phyloP scores from a whole-genome alignment of 2,329 filamentous ascomycete species.

The Sarocladiaceae sp. region DNA sequence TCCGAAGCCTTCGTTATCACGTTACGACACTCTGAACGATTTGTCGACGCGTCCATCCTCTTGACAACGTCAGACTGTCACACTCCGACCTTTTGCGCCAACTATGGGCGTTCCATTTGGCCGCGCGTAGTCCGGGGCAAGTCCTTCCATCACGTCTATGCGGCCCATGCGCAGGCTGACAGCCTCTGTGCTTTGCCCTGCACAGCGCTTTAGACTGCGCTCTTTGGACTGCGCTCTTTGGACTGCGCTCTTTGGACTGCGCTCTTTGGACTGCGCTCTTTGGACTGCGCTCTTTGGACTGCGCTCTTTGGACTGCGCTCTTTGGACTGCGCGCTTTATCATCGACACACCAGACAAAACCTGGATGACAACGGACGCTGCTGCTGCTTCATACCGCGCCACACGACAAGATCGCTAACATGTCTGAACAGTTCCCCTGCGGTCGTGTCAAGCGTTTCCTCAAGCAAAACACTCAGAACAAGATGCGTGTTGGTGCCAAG shows the following conservation, averaged over 20 bases:
- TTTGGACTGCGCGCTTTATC: neutral
- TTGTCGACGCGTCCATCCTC: neutral
- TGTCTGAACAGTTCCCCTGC: constrained; percentile 75
- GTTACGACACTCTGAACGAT: neutral
- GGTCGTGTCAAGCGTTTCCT: constrained; percentile 99
- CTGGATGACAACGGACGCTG: neutral
- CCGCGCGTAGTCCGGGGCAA: too few species aligned
- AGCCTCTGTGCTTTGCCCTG: too few species aligned
- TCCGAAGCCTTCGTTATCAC: neutral
- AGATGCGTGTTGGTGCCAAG: constrained; percentile 99
- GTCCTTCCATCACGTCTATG: too few species aligned
- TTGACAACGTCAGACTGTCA: neutral
- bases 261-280: too few species aligned
- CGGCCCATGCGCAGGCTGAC: too few species aligned
- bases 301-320: too few species aligned
- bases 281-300: too few species aligned
- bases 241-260: too few species aligned
- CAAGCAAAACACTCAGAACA: constrained; percentile 98
- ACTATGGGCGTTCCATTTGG: too few species aligned
- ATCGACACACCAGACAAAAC: constrained; percentile 12
- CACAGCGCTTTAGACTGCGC: too few species aligned
- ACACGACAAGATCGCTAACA: neutral
- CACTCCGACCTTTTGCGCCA: too few species aligned
- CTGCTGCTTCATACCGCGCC: neutral
- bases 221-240: too few species aligned